These are phyloP conservation scores for Sporothrix sp. DNA, from an alignment of 2,329 filamentous ascomycete species.

Conservation along the genomic window DNA sequence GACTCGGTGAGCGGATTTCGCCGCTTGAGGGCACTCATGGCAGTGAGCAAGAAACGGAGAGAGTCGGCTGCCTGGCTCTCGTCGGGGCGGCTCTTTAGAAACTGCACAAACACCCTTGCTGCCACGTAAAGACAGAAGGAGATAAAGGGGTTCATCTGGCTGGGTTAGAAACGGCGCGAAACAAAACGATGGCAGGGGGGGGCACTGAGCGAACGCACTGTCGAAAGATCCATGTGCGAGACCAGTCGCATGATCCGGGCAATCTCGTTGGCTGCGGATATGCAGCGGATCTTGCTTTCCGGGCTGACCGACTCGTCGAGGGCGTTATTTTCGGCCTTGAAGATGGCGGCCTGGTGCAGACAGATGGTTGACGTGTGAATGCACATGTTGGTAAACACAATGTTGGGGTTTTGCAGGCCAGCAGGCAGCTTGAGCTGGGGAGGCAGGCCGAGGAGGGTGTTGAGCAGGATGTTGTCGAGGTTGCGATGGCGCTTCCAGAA, in stretches of 20 bases:
- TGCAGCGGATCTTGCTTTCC: constrained; percentile 87
- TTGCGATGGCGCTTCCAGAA: constrained; percentile 92
- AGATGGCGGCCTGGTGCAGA: constrained; percentile 95
- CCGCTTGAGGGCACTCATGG: constrained; percentile 80
- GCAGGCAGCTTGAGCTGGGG: constrained; percentile 66
- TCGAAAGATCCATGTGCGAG: constrained; percentile 75
- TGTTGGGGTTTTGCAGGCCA: constrained; percentile 68
- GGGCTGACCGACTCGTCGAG: constrained; percentile 67
- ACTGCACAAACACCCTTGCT: constrained; percentile 89
- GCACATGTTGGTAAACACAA: constrained; percentile 92
- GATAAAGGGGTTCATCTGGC: constrained; percentile 86
- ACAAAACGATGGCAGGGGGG: background rate
- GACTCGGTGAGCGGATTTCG: constrained; percentile 90
- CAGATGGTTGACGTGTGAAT: constrained; percentile 95
- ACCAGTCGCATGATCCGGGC: constrained; percentile 93
- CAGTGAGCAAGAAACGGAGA: constrained; percentile 79
- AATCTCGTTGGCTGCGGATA: constrained; percentile 88
- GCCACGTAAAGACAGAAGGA: constrained; percentile 96
- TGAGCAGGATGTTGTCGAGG: constrained; percentile 83
- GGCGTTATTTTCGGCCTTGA: constrained; percentile 86
- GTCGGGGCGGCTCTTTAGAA: constrained; percentile 84
- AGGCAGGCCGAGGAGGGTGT: constrained; percentile 77
- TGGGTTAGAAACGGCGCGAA: background rate
- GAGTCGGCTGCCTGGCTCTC: constrained; percentile 71
- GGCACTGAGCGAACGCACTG: constrained; percentile 47